A percentile compares a stretch with the other conserved stretches of the same genome.
Conservation (phyloP, 352 stramenopile species). For the Globisporangium paroecandrum region DNA sequence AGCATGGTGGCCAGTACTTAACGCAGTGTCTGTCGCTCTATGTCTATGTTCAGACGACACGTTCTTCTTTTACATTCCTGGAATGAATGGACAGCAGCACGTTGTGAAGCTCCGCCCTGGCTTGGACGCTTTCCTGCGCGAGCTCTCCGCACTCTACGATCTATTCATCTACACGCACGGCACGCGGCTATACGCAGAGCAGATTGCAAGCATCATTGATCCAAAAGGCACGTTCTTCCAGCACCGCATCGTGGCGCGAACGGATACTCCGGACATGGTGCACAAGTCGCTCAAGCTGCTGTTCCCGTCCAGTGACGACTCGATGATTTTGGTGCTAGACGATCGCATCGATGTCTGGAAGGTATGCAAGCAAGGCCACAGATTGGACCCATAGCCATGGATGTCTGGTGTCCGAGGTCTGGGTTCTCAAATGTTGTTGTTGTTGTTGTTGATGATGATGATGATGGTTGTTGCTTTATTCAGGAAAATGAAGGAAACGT, state of each 20-base stretch:
- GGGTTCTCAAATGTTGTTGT: background rate
- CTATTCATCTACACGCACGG: conserved; percentile 95
- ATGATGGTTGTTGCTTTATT: background rate
- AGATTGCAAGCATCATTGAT: conserved; percentile 92
- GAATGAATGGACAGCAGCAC: conserved; percentile 71
- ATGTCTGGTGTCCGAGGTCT: background rate
- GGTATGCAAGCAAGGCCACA: conserved; percentile 12
- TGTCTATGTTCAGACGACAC: conserved; percentile 54
- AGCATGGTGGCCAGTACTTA: background rate
- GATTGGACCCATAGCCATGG: background rate
- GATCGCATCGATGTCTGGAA: conserved; percentile 88
- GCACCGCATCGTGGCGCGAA: conserved; percentile 84
- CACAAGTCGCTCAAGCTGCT: conserved; percentile 87
- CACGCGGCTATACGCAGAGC: conserved; percentile 91
- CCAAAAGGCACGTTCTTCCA: conserved; percentile 77
- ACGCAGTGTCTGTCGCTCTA: background rate
- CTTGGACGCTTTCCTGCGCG: conserved; percentile 85
- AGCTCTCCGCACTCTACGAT: conserved; percentile 86
- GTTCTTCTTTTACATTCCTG: conserved; percentile 75
- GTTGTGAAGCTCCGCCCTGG: conserved; percentile 93
- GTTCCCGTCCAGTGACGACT: conserved; percentile 83
- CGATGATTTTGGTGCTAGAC: conserved; percentile 85
- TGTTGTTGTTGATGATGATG: background rate
- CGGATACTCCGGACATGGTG: conserved; percentile 81
- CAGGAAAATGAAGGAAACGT: conserved; percentile 84